A percentile compares a stretch with the other conserved stretches of the same genome.
These are phyloP conservation scores for Aspergillus nidulans DNA, from an alignment of 495 filamentous ascomycete genomes.

Conservation along the genomic window DNA sequence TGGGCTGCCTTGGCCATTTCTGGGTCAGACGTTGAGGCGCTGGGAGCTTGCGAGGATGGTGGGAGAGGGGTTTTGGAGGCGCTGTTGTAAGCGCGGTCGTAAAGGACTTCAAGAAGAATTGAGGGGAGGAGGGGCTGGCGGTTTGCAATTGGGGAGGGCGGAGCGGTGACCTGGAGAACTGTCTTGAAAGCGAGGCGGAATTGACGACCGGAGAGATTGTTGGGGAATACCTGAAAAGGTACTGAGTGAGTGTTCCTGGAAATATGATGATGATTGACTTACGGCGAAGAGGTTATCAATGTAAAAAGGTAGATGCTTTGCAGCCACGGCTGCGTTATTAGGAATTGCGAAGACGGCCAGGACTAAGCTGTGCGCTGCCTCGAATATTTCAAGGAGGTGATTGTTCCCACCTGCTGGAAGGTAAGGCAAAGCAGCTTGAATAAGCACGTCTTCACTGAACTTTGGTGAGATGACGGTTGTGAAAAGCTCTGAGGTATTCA, in stretches of 20 bases:
- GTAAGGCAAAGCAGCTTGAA: slow-evolving; percentile 73
- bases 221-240: slow-evolving; percentile 60
- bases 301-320: slow-evolving; percentile 77
- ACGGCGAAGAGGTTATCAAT: slow-evolving; percentile 77
- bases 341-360: slow-evolving; percentile 80
- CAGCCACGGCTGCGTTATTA: slow-evolving; percentile 65
- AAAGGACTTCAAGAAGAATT: slow-evolving; percentile 74
- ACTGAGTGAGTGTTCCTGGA: slow-evolving; percentile 10
- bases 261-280: slow-evolving; percentile 12
- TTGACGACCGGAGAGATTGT: slow-evolving; percentile 77
- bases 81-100: slow-evolving; percentile 54
- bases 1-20: slow-evolving; percentile 26
- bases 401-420: slow-evolving; percentile 61
- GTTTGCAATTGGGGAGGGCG: slow-evolving; percentile 68
- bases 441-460: slow-evolving; percentile 66
- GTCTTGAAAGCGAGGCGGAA: slow-evolving; percentile 93
- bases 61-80: slow-evolving; percentile 51
- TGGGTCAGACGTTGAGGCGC: slow-evolving; percentile 26
- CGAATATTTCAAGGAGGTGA: slow-evolving; percentile 72
- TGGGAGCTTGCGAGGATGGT: slow-evolving; percentile 20
- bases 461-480: slow-evolving; percentile 60
- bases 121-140: slow-evolving; percentile 72
- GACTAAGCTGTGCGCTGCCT: slow-evolving; percentile 84
- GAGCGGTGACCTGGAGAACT: slow-evolving; percentile 77
- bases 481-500: slow-evolving; percentile 87